Evolutionary conservation across 768 basidiomycete species (phyloP).

Genomic region (Mycena sanguinolenta): DNA sequence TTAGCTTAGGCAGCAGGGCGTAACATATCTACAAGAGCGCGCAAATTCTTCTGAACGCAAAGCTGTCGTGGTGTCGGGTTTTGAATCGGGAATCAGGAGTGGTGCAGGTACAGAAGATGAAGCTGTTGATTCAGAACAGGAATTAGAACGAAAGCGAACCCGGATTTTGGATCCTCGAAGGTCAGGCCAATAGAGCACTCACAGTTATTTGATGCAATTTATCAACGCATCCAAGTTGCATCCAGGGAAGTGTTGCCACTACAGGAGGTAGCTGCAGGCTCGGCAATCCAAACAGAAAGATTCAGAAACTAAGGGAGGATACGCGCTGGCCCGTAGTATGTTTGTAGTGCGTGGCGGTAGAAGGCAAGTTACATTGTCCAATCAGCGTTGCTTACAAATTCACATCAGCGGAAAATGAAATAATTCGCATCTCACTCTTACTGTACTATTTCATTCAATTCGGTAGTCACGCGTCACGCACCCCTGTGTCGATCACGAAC

Average conservation of each 20-base stretch:
- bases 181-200: constrained; percentile 68
- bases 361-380: too few species aligned
- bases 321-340: too few species aligned
- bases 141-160: constrained; percentile 33
- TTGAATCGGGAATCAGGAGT: background rate
- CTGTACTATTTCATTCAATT: too few species aligned
- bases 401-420: too few species aligned
- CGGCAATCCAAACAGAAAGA: constrained; percentile 49
- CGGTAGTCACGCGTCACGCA: too few species aligned
- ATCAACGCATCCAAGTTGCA: constrained; percentile 55
- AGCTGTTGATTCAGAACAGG: background rate
- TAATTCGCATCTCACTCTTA: too few species aligned
- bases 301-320: background rate
- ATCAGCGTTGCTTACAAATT: too few species aligned
- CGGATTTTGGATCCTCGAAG: constrained; percentile 70
- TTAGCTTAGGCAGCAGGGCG: constrained; percentile 81
- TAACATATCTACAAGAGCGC: constrained; percentile 70
- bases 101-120: background rate
- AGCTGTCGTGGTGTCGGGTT: constrained; percentile 21
- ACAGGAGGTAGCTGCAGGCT: constrained; percentile 70
- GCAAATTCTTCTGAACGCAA: constrained; percentile 76
- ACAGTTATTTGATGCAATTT: constrained; percentile 63
- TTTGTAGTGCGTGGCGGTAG: too few species aligned
- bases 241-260: constrained; percentile 45
- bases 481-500: too few species aligned